phyloP scores from a whole-genome alignment of 306 rosid species.

The Lathyrus sativus region DNA sequence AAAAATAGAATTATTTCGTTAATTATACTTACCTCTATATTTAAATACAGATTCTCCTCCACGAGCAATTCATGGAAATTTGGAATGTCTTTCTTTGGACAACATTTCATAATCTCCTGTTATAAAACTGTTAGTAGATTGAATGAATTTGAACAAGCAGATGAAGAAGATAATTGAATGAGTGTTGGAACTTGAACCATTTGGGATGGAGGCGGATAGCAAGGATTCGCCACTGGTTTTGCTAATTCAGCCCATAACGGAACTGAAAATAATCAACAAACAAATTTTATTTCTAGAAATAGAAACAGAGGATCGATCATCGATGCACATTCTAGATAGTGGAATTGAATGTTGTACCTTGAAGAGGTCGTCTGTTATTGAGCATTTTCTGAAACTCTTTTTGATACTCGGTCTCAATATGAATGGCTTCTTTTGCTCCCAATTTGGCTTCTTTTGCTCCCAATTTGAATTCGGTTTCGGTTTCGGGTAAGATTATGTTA shows the following conservation, averaged over 20 bases:
- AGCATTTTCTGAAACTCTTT: too few relatives aligned
- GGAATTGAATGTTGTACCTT: too few relatives aligned
- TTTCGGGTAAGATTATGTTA: too few relatives aligned
- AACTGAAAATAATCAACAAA: constrained; percentile 46
- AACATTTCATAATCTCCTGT: constrained; percentile 57
- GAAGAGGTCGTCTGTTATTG: too few relatives aligned
- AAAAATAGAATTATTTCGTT: neutral
- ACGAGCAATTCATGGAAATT: constrained; percentile 56
- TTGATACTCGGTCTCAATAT: too few relatives aligned
- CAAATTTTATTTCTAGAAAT: too few relatives aligned
- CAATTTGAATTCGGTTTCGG: too few relatives aligned
- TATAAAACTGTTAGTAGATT: neutral
- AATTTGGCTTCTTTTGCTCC: too few relatives aligned
- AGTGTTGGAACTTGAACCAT: constrained; percentile 50
- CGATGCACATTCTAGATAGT: too few relatives aligned
- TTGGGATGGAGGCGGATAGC: constrained; percentile 50
- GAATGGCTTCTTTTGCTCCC: too few relatives aligned
- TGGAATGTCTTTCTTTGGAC: constrained; percentile 54
- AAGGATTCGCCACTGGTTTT: constrained; percentile 57
- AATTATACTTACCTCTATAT: constrained; percentile 82
- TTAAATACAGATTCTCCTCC: constrained; percentile 75
- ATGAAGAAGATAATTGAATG: neutral
- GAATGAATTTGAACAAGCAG: neutral
- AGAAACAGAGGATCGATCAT: neutral
- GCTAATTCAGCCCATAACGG: constrained; percentile 52